Conservation (phyloP, 305 asterid species). For the Withania somnifera region DNA sequence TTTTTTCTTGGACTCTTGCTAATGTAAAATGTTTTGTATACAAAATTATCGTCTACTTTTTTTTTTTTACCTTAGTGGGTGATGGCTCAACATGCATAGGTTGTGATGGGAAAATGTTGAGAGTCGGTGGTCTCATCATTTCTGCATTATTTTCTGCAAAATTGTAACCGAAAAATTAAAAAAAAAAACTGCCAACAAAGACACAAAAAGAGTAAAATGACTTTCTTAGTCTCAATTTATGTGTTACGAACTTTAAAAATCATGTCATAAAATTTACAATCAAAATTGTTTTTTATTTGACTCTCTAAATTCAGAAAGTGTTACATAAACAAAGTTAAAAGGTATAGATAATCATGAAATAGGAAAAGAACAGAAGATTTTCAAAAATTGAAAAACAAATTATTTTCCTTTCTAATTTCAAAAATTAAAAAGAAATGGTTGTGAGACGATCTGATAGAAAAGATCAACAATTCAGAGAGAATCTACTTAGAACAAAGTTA, state of each 20-base stretch:
- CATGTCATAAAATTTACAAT: neutral
- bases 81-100: conserved; percentile 17
- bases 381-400: neutral
- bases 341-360: too few species aligned
- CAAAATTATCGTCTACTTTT: too few species aligned
- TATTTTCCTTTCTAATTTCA: neutral
- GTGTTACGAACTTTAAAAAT: neutral
- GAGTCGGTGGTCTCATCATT: conserved; percentile 13
- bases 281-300: too few species aligned
- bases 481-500: neutral
- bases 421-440: neutral
- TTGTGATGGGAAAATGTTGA: conserved; percentile 14
- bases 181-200: neutral
- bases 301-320: neutral
- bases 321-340: too few species aligned
- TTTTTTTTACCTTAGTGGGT: conserved; percentile 4
- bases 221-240: neutral
- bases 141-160: conserved; percentile 11
- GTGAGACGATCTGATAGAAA: neutral
- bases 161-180: neutral
- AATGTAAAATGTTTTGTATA: too few species aligned
- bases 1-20: too few species aligned
- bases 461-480: neutral
- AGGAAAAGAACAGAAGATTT: neutral
- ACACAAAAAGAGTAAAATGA: neutral